Base-by-base conservation (phyloP, 768 basidiomycete genomes). In the Psilocybe subaeruginosa region DNA sequence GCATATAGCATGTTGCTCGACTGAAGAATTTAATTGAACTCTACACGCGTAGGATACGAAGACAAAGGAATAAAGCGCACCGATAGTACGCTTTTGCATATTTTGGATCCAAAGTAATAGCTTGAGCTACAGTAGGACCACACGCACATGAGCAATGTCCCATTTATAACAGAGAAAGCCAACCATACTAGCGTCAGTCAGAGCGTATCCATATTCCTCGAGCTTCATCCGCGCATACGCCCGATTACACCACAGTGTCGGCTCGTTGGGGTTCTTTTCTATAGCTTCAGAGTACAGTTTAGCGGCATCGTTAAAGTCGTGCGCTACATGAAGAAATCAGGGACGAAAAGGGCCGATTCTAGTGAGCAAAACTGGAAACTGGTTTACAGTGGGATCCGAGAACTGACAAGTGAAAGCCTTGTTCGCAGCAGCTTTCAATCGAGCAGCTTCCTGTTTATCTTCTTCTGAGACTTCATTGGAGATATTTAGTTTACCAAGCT, bases 231-330 rank as follows among this genome's bases (percentile, higher is more conserved):
- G 85, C 12, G 92, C 85, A 75, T 94, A 92, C 2, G 97, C 95
- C 39, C 97, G 85, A 76, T 99, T 99, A 71, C 91, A 95, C 91
- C 93, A 99, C 55, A 97, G 74, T 12, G 94, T 95, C 55, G 95
- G 78, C 68, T 98, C 97, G 58, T 80, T 79, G 0, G 95, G 95
- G 72, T 99, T 95, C 70, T 89, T 84, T 65, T 90, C 87, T 66
- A 99, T 91, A 2, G 97, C 93, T 39, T 87, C 76, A 2, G 90
- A 84, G 73, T 99, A 99, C 39, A 97, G 75, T 43, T 83, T 81
- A 8, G 91, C 88, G 9, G 96, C 94, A 14, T 76, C 73, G 19
- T 82, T 80, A 72, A 95, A 99, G 67, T 92, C 86, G 72, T 93
- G 91, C 50, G 76, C 92, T 80, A 64, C 17, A 62, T 16, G 35